Percentiles rank a stretch among this genome's conserved stretches.
These are phyloP conservation scores for Zalerion maritima DNA, from an alignment of 495 filamentous ascomycete genomes.

Conservation along the genomic window DNA sequence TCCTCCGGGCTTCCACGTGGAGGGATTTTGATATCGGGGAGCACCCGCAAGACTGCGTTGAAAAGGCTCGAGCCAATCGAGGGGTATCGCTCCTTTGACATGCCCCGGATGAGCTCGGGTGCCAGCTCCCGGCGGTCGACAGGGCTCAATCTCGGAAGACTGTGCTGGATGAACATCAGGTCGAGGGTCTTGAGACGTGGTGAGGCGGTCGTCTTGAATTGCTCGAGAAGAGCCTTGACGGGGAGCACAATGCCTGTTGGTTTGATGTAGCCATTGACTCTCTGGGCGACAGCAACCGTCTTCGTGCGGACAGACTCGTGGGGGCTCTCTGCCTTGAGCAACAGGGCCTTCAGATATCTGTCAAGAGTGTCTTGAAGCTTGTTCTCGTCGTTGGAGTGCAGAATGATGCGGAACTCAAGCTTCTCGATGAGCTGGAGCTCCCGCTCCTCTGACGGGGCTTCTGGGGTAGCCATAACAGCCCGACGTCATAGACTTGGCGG, in stretches of 20 bases:
- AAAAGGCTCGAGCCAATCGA: slow-evolving; percentile 61
- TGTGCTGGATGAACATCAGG: slow-evolving; percentile 76
- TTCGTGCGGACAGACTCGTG: slow-evolving; percentile 72
- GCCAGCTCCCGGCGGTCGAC: slow-evolving; percentile 42
- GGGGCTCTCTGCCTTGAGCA: slow-evolving; percentile 73
- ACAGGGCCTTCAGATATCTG: slow-evolving; percentile 63
- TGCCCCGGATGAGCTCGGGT: slow-evolving; percentile 54
- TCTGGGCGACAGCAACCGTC: slow-evolving; percentile 28
- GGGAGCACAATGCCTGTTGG: slow-evolving; percentile 54
- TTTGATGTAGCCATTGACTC: slow-evolving; percentile 28
- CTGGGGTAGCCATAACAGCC: neutral
- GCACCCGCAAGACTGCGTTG: slow-evolving; percentile 63
- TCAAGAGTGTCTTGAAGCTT: slow-evolving; percentile 65
- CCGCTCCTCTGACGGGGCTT: slow-evolving; percentile 37
- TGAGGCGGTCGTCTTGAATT: slow-evolving; percentile 66
- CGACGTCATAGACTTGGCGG: slow-evolving; percentile 10
- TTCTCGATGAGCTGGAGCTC: slow-evolving; percentile 82
- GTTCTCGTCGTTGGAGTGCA: slow-evolving; percentile 59
- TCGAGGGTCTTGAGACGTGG: slow-evolving; percentile 78
- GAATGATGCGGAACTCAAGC: slow-evolving; percentile 80
- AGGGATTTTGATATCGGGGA: slow-evolving; percentile 59
- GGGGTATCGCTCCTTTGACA: slow-evolving; percentile 49
- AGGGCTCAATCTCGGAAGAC: slow-evolving; percentile 51
- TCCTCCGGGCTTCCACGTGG: slow-evolving; percentile 68
- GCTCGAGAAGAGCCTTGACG: slow-evolving; percentile 66